Evolutionary conservation across 2,329 filamentous ascomycete genomes (phyloP), one percentile per base, ranked within the genome.

Genomic region (Colletotrichum sp.): DNA sequence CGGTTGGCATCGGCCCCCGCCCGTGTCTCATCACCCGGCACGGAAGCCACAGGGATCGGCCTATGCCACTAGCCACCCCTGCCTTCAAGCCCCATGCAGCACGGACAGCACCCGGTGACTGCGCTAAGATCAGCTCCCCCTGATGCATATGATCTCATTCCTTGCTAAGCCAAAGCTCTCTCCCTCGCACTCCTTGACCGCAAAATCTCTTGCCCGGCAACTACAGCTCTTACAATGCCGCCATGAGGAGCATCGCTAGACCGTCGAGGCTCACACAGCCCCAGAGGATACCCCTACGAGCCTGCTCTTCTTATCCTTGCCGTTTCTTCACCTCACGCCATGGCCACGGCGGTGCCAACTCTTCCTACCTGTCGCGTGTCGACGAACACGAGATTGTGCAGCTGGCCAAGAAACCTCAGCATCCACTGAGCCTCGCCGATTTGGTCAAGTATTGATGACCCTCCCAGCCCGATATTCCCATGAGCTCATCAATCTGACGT

Each of bases 351-450:
- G 39, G 67, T 39, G 36, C 28, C 59, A 30, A 62, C 59, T 65
- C 55, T 15, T 65, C 72, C 36, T 75, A 74, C 15, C 78, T 72
- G 32, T 76, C 68, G 71, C 79, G 76, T 64, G 77, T 78, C 36
- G 68, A 77, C 28, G 75, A 75, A 21, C 90, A 91, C 52, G 94
- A 97, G 82, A 95, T 99, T 78, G 91, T 93, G 62, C 91, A 91
- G 57, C 91, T 99, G 63, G 95, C 96, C 36, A 92, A 92, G 73
- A 93, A 94, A 81, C 93, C 93, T 44, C 91, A 98, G 68, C 95
- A 98, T 82, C 92, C 94, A 13, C 88, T 99, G 81, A 97, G 95
- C 30, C 91, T 99, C 39, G 93, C 94, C 74, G 97, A 99, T 82
- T 89, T 99, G 8, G 94, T 98, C 80, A 96, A 94, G 94, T 98